phyloP scores from a whole-genome alignment of 805 yeast species.

The Torulaspora franciscae region DNA sequence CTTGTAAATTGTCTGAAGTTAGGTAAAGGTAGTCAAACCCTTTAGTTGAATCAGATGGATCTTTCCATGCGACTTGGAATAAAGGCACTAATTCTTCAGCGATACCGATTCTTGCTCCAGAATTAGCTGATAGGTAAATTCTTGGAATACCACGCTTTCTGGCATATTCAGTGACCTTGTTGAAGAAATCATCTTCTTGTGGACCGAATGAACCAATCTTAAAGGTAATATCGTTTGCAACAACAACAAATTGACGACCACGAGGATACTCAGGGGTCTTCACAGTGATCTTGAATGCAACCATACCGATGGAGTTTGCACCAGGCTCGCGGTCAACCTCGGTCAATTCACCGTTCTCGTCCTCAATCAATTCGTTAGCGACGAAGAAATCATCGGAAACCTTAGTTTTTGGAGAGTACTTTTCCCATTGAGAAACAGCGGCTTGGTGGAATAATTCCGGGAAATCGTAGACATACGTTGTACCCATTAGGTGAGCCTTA shows the following conservation, averaged over 20 bases:
- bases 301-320: conserved; percentile 94
- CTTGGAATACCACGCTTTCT: conserved; percentile 90
- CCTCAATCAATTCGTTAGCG: conserved; percentile 75
- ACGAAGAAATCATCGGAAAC: conserved; percentile 63
- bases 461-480: conserved; percentile 97
- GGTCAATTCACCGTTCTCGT: conserved; percentile 71
- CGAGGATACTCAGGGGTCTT: conserved; percentile 96
- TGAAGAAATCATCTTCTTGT: conserved; percentile 85
- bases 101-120: conserved; percentile 98
- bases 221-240: conserved; percentile 96
- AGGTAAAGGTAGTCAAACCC: conserved; percentile 90
- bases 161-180: conserved; percentile 88
- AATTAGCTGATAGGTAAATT: conserved; percentile 92
- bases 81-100: conserved; percentile 92
- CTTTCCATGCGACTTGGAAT: conserved; percentile 91
- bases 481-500: conserved; percentile 96
- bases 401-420: conserved; percentile 48
- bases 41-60: conserved; percentile 63
- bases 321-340: conserved; percentile 96
- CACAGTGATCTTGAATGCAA: conserved; percentile 84
- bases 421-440: conserved; percentile 77
- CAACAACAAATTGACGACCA: conserved; percentile 88
- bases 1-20: conserved; percentile 56
- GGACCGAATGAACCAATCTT: conserved; percentile 99
- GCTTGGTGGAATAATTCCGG: conserved; percentile 98